Evolutionary conservation across 1,284 basidiomycete species (phyloP).

Genomic region (Irpex lacteus): DNA sequence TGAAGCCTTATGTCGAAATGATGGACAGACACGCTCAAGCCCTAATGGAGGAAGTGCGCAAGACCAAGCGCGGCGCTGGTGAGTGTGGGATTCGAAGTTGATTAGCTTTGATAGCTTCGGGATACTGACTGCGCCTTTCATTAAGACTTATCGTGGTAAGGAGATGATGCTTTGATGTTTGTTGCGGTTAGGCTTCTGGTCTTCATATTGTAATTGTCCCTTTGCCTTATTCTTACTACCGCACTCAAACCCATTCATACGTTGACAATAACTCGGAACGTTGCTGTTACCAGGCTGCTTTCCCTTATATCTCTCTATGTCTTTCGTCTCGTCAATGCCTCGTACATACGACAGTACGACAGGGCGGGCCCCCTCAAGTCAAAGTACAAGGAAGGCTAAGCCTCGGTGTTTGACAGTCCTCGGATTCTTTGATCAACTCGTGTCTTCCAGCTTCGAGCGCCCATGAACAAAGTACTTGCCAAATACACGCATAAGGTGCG

Average conservation of each 20-base stretch:
- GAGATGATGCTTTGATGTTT: background rate
- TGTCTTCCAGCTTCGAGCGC: slow-evolving; percentile 2
- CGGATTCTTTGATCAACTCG: background rate
- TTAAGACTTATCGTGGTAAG: slow-evolving; percentile 8
- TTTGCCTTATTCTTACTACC: background rate
- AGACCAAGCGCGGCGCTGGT: slow-evolving; percentile 49
- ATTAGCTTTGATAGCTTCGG: background rate
- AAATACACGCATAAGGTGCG: slow-evolving; percentile 4
- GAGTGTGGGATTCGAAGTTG: background rate
- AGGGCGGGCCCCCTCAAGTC: background rate
- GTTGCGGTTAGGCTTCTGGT: background rate
- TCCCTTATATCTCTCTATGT: background rate
- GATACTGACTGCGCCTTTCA: background rate
- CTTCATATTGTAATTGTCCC: background rate
- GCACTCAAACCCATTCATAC: background rate
- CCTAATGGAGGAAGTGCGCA: slow-evolving; percentile 61
- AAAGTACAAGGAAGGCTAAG: background rate
- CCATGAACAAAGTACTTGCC: slow-evolving; percentile 10
- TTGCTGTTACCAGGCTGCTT: background rate
- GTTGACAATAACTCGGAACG: background rate
- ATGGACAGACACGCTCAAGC: slow-evolving; percentile 71
- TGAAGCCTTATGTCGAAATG: slow-evolving; percentile 90
- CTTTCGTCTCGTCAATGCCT: background rate
- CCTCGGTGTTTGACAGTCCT: background rate
- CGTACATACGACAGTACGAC: background rate